phyloP scores from a whole-genome alignment of 1,284 basidiomycete species.

The Takashimella tepidaria region DNA sequence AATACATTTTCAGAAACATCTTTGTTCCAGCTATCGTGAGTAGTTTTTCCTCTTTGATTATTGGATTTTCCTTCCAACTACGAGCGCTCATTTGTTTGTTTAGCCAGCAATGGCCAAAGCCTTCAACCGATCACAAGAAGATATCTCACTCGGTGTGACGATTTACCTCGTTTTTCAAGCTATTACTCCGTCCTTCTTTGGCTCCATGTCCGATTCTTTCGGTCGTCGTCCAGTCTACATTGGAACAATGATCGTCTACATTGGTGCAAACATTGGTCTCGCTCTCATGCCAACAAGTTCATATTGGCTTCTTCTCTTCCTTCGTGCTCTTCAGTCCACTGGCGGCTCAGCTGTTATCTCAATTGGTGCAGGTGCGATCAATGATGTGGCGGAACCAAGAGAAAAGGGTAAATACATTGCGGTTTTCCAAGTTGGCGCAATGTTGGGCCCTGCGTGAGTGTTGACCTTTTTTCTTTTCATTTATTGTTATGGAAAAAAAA shows the following conservation, averaged over 20 bases:
- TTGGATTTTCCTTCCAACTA: slow-evolving; percentile 9
- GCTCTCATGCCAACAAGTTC: slow-evolving; percentile 37
- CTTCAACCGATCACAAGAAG: slow-evolving; percentile 31
- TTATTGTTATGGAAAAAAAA: not conserved
- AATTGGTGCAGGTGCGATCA: slow-evolving; percentile 42
- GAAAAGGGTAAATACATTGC: slow-evolving; percentile 44
- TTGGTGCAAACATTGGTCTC: slow-evolving; percentile 42
- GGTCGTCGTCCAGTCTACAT: slow-evolving; percentile 43
- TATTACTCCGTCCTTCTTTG: slow-evolving; percentile 44
- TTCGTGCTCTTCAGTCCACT: slow-evolving; percentile 42
- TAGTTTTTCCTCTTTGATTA: not conserved
- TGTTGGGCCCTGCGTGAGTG: slow-evolving; percentile 29
- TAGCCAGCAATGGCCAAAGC: slow-evolving; percentile 36
- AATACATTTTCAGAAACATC: slow-evolving; percentile 12
- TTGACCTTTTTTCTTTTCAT: too few relatives aligned
- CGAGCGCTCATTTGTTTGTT: slow-evolving; percentile 36
- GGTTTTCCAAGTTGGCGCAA: slow-evolving; percentile 31
- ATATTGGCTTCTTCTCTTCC: slow-evolving; percentile 43
- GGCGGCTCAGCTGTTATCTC: slow-evolving; percentile 44
- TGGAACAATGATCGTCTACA: slow-evolving; percentile 39
- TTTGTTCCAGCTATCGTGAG: slow-evolving; percentile 12
- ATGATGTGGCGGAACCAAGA: slow-evolving; percentile 43
- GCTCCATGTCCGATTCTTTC: slow-evolving; percentile 36
- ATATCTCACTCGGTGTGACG: slow-evolving; percentile 44
- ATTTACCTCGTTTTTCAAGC: slow-evolving; percentile 44